Conservation (phyloP, 495 filamentous ascomycete genomes). For the Daldinia bambusicola region DNA sequence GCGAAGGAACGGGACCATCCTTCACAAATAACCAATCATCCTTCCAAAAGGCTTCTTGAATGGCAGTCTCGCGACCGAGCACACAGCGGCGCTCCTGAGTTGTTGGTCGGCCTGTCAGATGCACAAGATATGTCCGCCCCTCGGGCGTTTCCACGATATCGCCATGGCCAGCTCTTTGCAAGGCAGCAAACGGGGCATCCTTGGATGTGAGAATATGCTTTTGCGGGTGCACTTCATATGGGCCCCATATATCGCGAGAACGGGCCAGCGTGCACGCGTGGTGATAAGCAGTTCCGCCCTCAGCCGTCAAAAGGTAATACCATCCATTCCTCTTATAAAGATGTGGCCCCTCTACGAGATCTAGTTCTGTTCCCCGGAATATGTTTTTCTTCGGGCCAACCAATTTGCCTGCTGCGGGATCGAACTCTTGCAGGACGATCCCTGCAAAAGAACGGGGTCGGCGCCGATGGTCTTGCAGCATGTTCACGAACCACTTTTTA, state of each 20-base stretch:
- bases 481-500: slow-evolving; percentile 66
- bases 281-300: slow-evolving; percentile 69
- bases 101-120: slow-evolving; percentile 63
- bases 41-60: slow-evolving; percentile 65
- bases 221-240: slow-evolving; percentile 65
- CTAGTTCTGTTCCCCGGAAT: slow-evolving; percentile 64
- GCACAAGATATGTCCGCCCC: slow-evolving; percentile 66
- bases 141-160: slow-evolving; percentile 68
- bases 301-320: slow-evolving; percentile 69
- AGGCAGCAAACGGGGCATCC: slow-evolving; percentile 55
- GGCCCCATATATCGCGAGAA: slow-evolving; percentile 65
- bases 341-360: slow-evolving; percentile 70
- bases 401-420: slow-evolving; percentile 54
- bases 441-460: slow-evolving; percentile 58
- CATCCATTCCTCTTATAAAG: slow-evolving; percentile 65
- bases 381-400: slow-evolving; percentile 62
- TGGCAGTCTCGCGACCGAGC: slow-evolving; percentile 63
- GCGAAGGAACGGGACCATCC: slow-evolving; percentile 63
- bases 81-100: slow-evolving; percentile 65
- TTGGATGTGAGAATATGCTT: slow-evolving; percentile 59
- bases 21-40: slow-evolving; percentile 69
- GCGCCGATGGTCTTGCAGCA: slow-evolving; percentile 62
- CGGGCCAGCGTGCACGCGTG: slow-evolving; percentile 66
- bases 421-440: slow-evolving; percentile 62
- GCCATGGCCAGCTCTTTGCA: slow-evolving; percentile 68